A percentile compares a stretch with the other conserved stretches of the same genome.
Evolutionary conservation across 169 alveolate genomes (phyloP).

Genomic region (Theileria annulata): DNA sequence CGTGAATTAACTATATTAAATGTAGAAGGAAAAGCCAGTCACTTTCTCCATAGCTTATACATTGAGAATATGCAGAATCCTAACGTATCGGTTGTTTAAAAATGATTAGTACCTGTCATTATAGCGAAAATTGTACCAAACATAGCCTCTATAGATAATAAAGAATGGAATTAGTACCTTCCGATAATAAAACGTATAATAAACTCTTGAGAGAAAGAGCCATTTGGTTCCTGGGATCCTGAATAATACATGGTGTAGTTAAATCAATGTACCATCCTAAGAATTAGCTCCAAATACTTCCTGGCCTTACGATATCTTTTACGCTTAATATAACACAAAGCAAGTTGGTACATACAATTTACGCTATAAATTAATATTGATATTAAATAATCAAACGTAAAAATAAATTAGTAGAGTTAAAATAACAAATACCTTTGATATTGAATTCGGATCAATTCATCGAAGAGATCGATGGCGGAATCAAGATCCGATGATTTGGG

Average conservation of each 20-base stretch:
- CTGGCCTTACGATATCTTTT: slow-evolving; percentile 72
- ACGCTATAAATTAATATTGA: slow-evolving; percentile 22
- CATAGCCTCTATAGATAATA: slow-evolving; percentile 44
- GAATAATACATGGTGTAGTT: neutral
- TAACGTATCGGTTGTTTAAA: neutral
- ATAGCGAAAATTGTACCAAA: slow-evolving; percentile 46
- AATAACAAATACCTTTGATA: slow-evolving; percentile 28
- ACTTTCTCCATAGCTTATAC: slow-evolving; percentile 48
- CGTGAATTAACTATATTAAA: slow-evolving; percentile 4
- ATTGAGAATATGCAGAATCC: slow-evolving; percentile 48
- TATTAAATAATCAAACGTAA: neutral
- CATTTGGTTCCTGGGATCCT: slow-evolving; percentile 65
- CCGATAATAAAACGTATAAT: slow-evolving; percentile 55
- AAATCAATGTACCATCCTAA: slow-evolving; percentile 63
- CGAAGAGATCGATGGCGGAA: slow-evolving; percentile 58
- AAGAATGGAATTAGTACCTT: slow-evolving; percentile 38
- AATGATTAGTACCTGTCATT: slow-evolving; percentile 20
- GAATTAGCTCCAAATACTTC: slow-evolving; percentile 69
- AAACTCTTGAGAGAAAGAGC: slow-evolving; percentile 58
- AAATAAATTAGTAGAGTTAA: too few relatives aligned
- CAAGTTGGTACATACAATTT: slow-evolving; percentile 74
- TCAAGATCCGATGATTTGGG: slow-evolving; percentile 28
- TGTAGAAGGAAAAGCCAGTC: neutral
- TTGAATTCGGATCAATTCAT: slow-evolving; percentile 50
- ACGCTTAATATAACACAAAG: slow-evolving; percentile 72